These are phyloP conservation scores for Psilocybe cyanescens DNA, from an alignment of 768 basidiomycete genomes.

Conservation along the genomic window DNA sequence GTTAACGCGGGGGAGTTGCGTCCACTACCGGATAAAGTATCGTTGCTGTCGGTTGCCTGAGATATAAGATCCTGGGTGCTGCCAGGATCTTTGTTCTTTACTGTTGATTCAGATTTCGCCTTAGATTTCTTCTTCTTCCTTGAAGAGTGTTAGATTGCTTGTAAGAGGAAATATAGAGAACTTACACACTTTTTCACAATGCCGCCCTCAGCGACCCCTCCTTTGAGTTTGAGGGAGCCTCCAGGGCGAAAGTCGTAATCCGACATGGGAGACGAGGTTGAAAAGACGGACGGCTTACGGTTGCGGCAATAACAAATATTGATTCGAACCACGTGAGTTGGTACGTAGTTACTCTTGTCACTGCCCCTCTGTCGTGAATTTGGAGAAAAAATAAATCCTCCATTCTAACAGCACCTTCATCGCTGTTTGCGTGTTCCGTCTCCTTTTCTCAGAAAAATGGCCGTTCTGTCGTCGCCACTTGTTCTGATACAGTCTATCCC, in stretches of 20 bases:
- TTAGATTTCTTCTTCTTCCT: slow-evolving; percentile 91
- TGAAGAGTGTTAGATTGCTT: slow-evolving; percentile 13
- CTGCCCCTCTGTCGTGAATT: background rate
- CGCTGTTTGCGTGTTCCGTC: slow-evolving; percentile 15
- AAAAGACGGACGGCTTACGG: slow-evolving; percentile 15
- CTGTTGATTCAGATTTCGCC: slow-evolving; percentile 51
- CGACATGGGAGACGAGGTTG: slow-evolving; percentile 54
- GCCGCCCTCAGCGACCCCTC: slow-evolving; percentile 78
- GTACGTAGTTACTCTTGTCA: slow-evolving; percentile 6
- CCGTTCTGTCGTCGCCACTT: slow-evolving; percentile 73
- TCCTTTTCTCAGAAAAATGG: slow-evolving; percentile 51
- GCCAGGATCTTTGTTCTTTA: slow-evolving; percentile 49
- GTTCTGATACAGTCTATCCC: slow-evolving; percentile 74
- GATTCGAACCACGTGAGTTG: slow-evolving; percentile 15
- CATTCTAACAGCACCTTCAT: slow-evolving; percentile 10
- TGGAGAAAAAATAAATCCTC: slow-evolving; percentile 19
- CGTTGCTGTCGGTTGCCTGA: slow-evolving; percentile 49
- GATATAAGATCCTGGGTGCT: slow-evolving; percentile 53
- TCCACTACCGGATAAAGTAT: slow-evolving; percentile 56
- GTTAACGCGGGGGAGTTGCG: slow-evolving; percentile 63
- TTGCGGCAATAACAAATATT: background rate
- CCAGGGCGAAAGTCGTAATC: slow-evolving; percentile 87
- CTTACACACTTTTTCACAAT: slow-evolving; percentile 77
- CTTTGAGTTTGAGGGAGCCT: slow-evolving; percentile 89
- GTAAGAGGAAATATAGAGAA: slow-evolving; percentile 13